phyloP scores from a whole-genome alignment of 2,329 filamentous ascomycete genomes.

The Fusarium mangiferae region DNA sequence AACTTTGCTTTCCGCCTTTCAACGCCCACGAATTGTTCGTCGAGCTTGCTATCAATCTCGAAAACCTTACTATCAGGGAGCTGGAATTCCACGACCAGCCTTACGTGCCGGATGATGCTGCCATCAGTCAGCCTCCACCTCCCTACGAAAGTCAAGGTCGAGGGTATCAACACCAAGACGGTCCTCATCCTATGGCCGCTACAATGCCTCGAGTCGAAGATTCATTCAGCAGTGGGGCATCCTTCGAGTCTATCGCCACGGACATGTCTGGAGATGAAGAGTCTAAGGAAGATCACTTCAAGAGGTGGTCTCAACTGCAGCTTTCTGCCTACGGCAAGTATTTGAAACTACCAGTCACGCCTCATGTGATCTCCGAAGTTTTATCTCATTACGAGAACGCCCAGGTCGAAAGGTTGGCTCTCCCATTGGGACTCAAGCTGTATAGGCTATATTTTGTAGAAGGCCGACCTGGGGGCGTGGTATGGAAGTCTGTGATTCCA shows the following conservation, averaged over 20 bases:
- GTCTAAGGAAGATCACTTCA: background rate
- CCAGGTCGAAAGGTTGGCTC: fast-evolving
- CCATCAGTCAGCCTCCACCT: background rate
- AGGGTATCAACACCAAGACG: background rate
- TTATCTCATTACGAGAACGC: background rate
- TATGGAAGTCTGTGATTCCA: background rate
- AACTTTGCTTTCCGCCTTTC: background rate
- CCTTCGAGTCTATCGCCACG: background rate
- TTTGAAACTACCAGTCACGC: background rate
- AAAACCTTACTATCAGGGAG: background rate
- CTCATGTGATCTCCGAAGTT: background rate
- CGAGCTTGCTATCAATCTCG: background rate
- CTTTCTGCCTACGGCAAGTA: fast-evolving
- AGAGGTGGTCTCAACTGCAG: fast-evolving
- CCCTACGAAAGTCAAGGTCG: background rate
- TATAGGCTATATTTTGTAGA: background rate
- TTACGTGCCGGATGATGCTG: background rate
- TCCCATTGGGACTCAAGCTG: background rate
- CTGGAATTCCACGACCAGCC: background rate
- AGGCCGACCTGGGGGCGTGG: fast-evolving
- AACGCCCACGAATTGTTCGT: background rate
- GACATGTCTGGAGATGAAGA: background rate
- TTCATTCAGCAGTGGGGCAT: background rate
- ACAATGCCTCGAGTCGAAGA: background rate
- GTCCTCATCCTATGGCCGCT: background rate